These are phyloP conservation scores for Heritiera fomes DNA, from an alignment of 345 rosid genomes.

Conservation along the genomic window DNA sequence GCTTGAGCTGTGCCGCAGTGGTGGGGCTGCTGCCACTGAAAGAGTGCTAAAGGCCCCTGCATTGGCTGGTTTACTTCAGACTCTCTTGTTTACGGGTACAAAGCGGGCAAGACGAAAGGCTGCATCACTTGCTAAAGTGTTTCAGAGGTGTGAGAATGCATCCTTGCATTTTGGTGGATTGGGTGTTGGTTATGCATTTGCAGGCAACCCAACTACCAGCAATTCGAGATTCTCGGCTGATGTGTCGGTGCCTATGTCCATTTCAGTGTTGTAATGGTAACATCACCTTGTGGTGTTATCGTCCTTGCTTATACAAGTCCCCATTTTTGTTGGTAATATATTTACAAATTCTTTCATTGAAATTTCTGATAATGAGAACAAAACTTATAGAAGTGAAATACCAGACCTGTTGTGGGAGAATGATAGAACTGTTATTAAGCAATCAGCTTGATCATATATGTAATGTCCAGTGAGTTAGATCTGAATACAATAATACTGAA, in stretches of 20 bases:
- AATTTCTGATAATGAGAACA: constrained; percentile 31
- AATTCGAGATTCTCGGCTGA: constrained; percentile 53
- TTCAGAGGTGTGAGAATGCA: constrained; percentile 68
- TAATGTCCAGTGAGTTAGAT: constrained; percentile 14
- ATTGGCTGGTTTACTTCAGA: constrained; percentile 73
- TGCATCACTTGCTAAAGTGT: constrained; percentile 83
- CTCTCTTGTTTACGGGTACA: constrained; percentile 81
- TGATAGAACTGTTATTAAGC: constrained; percentile 14
- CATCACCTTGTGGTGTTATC: constrained; percentile 14
- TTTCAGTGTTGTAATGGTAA: constrained; percentile 58
- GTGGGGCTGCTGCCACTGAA: constrained; percentile 71
- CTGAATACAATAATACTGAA: not conserved
- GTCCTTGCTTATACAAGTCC: constrained; percentile 16
- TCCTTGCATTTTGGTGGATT: constrained; percentile 55
- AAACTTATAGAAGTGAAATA: constrained; percentile 27
- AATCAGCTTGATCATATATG: constrained; percentile 10
- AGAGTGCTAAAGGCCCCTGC: constrained; percentile 77
- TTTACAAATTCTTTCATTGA: constrained; percentile 56
- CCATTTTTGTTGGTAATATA: constrained; percentile 32
- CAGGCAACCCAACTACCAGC: constrained; percentile 52
- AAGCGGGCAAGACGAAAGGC: constrained; percentile 93
- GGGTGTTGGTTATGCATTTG: constrained; percentile 59
- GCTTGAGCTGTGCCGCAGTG: constrained; percentile 84
- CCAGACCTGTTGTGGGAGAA: constrained; percentile 18
- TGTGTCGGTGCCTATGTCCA: constrained; percentile 67